Percentiles rank a stretch among this genome's conserved stretches.
phyloP scores from a whole-genome alignment of 306 rosid species.

The Rosa persica region DNA sequence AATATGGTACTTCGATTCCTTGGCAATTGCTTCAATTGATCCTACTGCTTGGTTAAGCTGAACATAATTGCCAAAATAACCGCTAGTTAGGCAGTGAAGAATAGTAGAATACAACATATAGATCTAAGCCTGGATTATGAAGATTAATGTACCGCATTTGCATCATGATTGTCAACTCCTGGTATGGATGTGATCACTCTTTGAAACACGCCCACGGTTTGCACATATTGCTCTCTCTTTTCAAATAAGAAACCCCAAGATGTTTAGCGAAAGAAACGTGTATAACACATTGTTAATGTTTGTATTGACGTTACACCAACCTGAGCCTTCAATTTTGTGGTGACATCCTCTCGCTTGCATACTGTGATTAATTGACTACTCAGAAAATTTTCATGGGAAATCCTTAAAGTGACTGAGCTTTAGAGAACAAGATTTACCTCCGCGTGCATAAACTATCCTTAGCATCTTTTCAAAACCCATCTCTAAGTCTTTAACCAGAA shows the following conservation, averaged over 20 bases:
- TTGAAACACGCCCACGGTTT: constrained; percentile 61
- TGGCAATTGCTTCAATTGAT: constrained; percentile 80
- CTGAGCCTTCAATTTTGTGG: constrained; percentile 71
- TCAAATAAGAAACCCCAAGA: constrained; percentile 28
- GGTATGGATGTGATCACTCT: constrained; percentile 77
- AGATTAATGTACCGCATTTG: constrained; percentile 61
- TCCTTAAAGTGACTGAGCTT: constrained; percentile 4
- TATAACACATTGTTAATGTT: not conserved
- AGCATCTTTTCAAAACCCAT: constrained; percentile 96
- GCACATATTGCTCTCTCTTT: constrained; percentile 77
- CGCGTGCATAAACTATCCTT: constrained; percentile 83
- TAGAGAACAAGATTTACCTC: constrained; percentile 50
- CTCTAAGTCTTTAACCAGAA: constrained; percentile 78
- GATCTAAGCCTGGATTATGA: not conserved
- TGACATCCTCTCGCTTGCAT: constrained; percentile 68
- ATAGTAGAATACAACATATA: too few relatives aligned
- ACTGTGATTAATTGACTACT: constrained; percentile 44
- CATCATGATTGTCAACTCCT: constrained; percentile 77
- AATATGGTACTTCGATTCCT: constrained; percentile 68
- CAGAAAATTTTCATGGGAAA: constrained; percentile 17
- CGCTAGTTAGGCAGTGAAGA: not conserved
- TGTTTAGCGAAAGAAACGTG: not conserved
- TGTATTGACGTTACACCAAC: constrained; percentile 36
- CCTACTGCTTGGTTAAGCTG: constrained; percentile 92
- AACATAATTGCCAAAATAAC: constrained; percentile 30